Conservation (phyloP, 495 filamentous ascomycete species). For the Tuber indicum region DNA sequence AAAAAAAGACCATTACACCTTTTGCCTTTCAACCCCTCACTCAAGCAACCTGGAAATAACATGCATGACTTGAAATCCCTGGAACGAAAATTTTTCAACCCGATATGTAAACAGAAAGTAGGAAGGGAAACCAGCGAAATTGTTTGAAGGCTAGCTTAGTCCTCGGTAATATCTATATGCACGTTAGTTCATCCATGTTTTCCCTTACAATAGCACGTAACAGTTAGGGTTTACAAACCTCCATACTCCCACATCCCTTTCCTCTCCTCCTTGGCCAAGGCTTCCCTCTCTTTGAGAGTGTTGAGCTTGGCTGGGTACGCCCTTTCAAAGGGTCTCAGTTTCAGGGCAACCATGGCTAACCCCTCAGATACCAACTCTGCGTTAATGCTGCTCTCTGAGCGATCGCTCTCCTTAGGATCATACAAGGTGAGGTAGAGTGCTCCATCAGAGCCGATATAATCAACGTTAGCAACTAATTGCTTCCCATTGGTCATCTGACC, state of each 20-base stretch:
- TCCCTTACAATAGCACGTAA: slow-evolving; percentile 62
- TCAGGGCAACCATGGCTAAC: slow-evolving; percentile 78
- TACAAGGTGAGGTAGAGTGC: slow-evolving; percentile 76
- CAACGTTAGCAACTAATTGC: slow-evolving; percentile 82
- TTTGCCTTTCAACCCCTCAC: not conserved
- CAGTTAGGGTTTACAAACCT: slow-evolving; percentile 51
- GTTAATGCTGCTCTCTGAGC: slow-evolving; percentile 70
- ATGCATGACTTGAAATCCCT: not conserved
- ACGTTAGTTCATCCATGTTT: not conserved
- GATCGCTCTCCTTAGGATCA: slow-evolving; percentile 58
- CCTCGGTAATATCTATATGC: slow-evolving; percentile 17
- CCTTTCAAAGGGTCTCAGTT: slow-evolving; percentile 83
- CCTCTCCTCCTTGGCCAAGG: slow-evolving; percentile 66
- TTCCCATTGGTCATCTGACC: slow-evolving; percentile 58
- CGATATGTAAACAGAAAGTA: not conserved
- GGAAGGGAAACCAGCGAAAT: not conserved
- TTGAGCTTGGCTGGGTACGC: slow-evolving; percentile 64
- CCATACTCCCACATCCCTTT: slow-evolving; percentile 97
- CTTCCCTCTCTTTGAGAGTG: slow-evolving; percentile 59
- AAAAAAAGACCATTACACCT: not conserved
- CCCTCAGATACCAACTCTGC: slow-evolving; percentile 75
- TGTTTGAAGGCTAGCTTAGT: slow-evolving; percentile 2
- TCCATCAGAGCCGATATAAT: slow-evolving; percentile 68
- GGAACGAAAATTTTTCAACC: not conserved
- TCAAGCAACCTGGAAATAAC: not conserved